Conservation (phyloP, 2,329 filamentous ascomycete genomes). For the Corynespora cassiicola region DNA sequence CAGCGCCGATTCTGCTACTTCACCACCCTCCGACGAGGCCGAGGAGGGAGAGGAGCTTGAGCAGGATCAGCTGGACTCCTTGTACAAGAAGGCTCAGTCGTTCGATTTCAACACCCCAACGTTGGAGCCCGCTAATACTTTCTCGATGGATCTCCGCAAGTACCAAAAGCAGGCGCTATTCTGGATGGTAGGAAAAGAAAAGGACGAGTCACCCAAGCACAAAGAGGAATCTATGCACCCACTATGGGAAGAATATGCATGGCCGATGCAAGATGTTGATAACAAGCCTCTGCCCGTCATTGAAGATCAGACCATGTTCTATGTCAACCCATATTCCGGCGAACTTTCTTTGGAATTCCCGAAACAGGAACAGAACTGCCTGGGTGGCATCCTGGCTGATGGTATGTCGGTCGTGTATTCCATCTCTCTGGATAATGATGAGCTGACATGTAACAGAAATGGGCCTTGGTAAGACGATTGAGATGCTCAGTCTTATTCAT, state of each 20-base stretch:
- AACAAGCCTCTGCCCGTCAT: slow-evolving; percentile 75
- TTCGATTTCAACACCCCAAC: slow-evolving; percentile 94
- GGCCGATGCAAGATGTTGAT: slow-evolving; percentile 87
- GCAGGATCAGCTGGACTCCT: slow-evolving; percentile 89
- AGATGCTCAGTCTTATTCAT: slow-evolving; percentile 95
- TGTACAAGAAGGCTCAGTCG: slow-evolving; percentile 95
- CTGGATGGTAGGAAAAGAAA: slow-evolving; percentile 97
- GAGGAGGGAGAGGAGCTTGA: slow-evolving; percentile 93
- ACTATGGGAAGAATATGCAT: slow-evolving; percentile 93
- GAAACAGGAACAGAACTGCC: slow-evolving; percentile 89
- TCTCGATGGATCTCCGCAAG: slow-evolving; percentile 81
- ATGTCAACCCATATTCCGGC: slow-evolving; percentile 96
- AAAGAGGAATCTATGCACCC: slow-evolving; percentile 90
- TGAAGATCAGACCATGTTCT: slow-evolving; percentile 75
- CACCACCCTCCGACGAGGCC: slow-evolving; percentile 66
- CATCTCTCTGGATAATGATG: too few relatives aligned
- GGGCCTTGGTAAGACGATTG: slow-evolving; percentile 97
- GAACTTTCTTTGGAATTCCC: slow-evolving; percentile 93
- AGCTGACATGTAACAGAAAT: slow-evolving; percentile 66
- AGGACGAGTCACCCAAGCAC: slow-evolving; percentile 70
- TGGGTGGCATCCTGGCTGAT: slow-evolving; percentile 92
- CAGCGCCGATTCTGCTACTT: slow-evolving; percentile 51
- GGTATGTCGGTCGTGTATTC: slow-evolving; percentile 43
- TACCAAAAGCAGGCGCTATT: slow-evolving; percentile 95
- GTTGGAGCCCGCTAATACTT: slow-evolving; percentile 81